Conservation (phyloP, 768 basidiomycete species). For the Leucocoprinus leucothites region DNA sequence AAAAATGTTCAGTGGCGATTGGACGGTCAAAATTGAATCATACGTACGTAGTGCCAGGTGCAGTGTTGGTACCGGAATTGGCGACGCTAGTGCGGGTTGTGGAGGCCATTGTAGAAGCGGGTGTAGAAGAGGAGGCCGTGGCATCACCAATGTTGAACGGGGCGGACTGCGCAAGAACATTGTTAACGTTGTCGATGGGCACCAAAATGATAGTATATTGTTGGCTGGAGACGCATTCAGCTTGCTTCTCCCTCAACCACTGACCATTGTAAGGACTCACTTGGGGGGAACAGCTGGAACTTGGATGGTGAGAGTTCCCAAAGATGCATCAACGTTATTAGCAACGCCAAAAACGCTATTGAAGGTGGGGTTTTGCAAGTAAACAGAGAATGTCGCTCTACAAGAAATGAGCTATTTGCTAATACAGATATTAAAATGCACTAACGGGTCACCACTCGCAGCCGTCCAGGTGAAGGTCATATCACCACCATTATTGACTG, state of each 20-base stretch:
- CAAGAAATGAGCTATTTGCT: background rate
- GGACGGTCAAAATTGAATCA: background rate
- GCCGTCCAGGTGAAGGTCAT: slow-evolving; percentile 49
- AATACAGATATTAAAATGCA: background rate
- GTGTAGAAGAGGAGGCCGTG: slow-evolving; percentile 10
- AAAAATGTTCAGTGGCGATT: background rate
- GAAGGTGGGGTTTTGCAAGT: slow-evolving; percentile 48
- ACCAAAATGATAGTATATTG: slow-evolving; percentile 47
- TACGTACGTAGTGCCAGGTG: slow-evolving; percentile 14
- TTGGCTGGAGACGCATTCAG: background rate
- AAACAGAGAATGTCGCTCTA: slow-evolving; percentile 35
- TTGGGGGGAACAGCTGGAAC: slow-evolving; percentile 45
- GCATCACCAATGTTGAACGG: slow-evolving; percentile 38
- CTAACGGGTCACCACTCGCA: slow-evolving; percentile 39
- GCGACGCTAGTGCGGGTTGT: background rate
- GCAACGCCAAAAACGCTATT: slow-evolving; percentile 52
- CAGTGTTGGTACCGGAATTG: background rate
- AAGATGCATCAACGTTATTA: slow-evolving; percentile 44
- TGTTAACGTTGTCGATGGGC: slow-evolving; percentile 41
- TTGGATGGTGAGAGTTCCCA: slow-evolving; percentile 29
- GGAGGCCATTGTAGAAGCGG: slow-evolving; percentile 8
- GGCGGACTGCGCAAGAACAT: slow-evolving; percentile 35
- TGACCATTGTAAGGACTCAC: slow-evolving; percentile 30
- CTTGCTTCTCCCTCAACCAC: background rate
- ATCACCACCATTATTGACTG: slow-evolving; percentile 23